These are phyloP conservation scores for Suillus lakei DNA, from an alignment of 768 basidiomycete species.

Conservation along the genomic window DNA sequence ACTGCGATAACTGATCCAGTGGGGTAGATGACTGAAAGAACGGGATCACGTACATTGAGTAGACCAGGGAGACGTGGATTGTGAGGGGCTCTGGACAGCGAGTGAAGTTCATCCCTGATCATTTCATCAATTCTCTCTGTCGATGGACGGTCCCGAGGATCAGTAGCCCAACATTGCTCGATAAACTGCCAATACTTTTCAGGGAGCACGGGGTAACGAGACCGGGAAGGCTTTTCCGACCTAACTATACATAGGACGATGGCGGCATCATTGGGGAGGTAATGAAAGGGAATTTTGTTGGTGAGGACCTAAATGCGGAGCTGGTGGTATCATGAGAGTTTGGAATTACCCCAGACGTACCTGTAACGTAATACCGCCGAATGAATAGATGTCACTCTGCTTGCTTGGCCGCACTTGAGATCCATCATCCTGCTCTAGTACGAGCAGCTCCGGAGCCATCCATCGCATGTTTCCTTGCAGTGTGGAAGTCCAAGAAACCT, in stretches of 20 bases:
- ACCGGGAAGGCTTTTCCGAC: background rate
- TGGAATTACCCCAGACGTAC: too few relatives aligned
- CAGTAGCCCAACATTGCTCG: background rate
- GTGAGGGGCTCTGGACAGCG: background rate
- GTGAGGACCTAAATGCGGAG: background rate
- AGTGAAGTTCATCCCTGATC: background rate
- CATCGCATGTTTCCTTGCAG: constrained; percentile 52
- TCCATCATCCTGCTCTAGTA: too few relatives aligned
- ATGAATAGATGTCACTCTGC: too few relatives aligned
- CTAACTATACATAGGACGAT: background rate
- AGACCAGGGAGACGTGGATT: too few relatives aligned
- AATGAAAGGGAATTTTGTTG: background rate
- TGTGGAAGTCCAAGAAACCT: constrained; percentile 30
- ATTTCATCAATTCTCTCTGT: background rate
- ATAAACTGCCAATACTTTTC: background rate
- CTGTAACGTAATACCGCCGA: too few relatives aligned
- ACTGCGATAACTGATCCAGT: too few relatives aligned
- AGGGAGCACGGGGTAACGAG: background rate
- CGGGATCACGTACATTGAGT: too few relatives aligned
- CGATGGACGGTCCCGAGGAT: background rate
- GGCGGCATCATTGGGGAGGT: background rate
- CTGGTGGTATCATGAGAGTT: background rate
- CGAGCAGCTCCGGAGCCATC: constrained; percentile 31
- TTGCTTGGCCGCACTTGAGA: too few relatives aligned
- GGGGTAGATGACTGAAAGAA: too few relatives aligned